A percentile compares a stretch with the other conserved stretches of the same genome.
Evolutionary conservation across 78 protist genomes (phyloP).

Genomic region (Guillardia theta): DNA sequence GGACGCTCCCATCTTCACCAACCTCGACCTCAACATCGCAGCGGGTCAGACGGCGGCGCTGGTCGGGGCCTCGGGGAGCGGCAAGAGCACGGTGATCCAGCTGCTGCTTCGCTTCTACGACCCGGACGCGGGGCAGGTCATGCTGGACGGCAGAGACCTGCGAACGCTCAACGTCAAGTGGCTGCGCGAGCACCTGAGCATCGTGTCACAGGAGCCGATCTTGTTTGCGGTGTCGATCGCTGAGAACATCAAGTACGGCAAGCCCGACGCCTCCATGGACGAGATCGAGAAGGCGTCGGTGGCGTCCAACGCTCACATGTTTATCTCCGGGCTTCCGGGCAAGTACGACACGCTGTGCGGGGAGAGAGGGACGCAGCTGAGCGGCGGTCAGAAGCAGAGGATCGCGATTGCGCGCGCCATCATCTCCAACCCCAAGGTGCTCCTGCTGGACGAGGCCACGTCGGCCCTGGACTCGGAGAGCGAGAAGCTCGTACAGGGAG

Average conservation of each 20-base stretch:
- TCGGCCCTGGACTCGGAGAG: constrained; percentile 90
- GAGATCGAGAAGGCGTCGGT: constrained; percentile 76
- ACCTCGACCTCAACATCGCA: not conserved
- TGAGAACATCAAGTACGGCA: constrained; percentile 85
- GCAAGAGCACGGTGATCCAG: constrained; percentile 74
- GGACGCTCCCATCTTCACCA: not conserved
- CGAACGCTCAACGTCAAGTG: not conserved
- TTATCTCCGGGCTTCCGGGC: constrained; percentile 76
- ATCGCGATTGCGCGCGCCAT: constrained; percentile 59
- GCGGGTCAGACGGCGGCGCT: constrained; percentile 82
- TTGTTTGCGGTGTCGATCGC: constrained; percentile 77
- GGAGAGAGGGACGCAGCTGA: constrained; percentile 76
- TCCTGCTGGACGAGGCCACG: constrained; percentile 98
- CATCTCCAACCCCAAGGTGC: constrained; percentile 72
- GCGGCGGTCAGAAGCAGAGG: constrained; percentile 91
- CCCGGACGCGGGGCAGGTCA: constrained; percentile 50
- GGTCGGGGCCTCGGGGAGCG: constrained; percentile 90
- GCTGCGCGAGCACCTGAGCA: constrained; percentile 54
- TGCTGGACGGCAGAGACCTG: constrained; percentile 56
- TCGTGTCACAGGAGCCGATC: constrained; percentile 75
- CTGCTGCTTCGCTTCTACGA: constrained; percentile 67
- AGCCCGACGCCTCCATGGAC: not conserved
- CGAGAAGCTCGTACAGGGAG: constrained; percentile 76
- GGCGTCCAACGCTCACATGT: constrained; percentile 87
- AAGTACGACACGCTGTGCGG: constrained; percentile 85